Conservation (phyloP, 2,329 filamentous ascomycete species). For the Trichoderma breve region DNA sequence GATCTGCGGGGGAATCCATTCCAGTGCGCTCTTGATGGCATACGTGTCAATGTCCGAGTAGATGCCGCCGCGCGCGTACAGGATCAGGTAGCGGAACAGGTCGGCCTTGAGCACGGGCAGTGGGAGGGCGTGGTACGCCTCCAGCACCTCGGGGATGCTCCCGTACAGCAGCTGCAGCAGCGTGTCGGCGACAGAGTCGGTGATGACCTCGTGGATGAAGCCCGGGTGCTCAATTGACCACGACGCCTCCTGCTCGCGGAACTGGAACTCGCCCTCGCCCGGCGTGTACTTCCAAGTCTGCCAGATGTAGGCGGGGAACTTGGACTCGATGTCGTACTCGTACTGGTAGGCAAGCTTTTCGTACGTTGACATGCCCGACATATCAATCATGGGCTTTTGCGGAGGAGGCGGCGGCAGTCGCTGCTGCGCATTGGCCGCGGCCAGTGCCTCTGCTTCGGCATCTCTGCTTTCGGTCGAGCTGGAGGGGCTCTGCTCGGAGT, state of each 20-base stretch:
- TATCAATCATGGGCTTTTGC: conserved; percentile 66
- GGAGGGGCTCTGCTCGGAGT: conserved; percentile 15
- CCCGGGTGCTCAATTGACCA: conserved; percentile 86
- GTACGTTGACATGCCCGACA: conserved; percentile 68
- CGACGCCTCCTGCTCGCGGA: conserved; percentile 80
- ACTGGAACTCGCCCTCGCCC: conserved; percentile 71
- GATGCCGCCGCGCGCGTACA: conserved; percentile 59
- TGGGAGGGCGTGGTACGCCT: conserved; percentile 72
- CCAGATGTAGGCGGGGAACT: conserved; percentile 98
- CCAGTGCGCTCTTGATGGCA: conserved; percentile 75
- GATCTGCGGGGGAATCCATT: conserved; percentile 82
- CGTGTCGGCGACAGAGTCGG: conserved; percentile 80
- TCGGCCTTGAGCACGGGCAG: conserved; percentile 75
- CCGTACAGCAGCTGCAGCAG: conserved; percentile 85
- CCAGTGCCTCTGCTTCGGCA: conserved; percentile 21
- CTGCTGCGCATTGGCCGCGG: neutral
- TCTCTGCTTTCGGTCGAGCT: conserved; percentile 21
- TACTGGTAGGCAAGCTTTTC: conserved; percentile 90
- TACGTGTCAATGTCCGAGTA: conserved; percentile 93
- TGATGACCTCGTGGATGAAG: conserved; percentile 95
- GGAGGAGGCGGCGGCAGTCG: conserved; percentile 28
- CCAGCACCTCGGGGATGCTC: conserved; percentile 72
- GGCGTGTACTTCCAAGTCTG: conserved; percentile 96
- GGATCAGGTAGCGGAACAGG: conserved; percentile 73
- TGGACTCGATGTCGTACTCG: conserved; percentile 82